Conservation (phyloP, 768 basidiomycete species). For the Lactarius evosmus region DNA sequence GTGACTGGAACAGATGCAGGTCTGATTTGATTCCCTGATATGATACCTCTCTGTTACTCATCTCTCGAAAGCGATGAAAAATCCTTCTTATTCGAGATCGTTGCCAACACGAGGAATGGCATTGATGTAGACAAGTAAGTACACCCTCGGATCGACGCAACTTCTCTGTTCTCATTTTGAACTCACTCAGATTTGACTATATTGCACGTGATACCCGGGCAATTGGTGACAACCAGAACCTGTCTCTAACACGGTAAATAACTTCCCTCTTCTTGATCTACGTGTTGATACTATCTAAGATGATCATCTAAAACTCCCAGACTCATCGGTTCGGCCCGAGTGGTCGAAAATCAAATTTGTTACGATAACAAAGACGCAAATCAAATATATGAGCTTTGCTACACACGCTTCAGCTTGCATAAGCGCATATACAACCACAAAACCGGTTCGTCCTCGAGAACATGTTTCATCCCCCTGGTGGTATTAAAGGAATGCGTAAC, state of each 20-base stretch:
- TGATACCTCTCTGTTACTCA: not conserved
- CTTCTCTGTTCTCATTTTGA: not conserved
- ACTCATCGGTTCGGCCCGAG: conserved; percentile 69
- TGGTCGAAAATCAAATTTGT: conserved; percentile 71
- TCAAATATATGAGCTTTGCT: conserved; percentile 69
- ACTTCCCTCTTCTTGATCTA: not conserved
- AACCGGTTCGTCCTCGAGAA: conserved; percentile 44
- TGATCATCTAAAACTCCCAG: conserved; percentile 37
- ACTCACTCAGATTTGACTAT: conserved; percentile 65
- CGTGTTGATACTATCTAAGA: not conserved
- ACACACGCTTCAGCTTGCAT: conserved; percentile 74
- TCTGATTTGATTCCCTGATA: conserved; percentile 28
- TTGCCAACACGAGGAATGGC: conserved; percentile 77
- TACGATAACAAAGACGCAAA: conserved; percentile 82
- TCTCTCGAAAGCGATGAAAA: conserved; percentile 44
- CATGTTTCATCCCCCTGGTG: not conserved
- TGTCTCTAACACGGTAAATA: conserved; percentile 46
- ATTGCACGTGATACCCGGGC: conserved; percentile 72
- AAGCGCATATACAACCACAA: conserved; percentile 84
- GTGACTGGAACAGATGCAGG: conserved; percentile 51
- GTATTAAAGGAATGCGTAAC: not conserved
- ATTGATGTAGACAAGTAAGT: conserved; percentile 83
- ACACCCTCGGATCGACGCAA: not conserved
- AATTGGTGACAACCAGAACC: conserved; percentile 59
- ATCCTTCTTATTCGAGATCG: conserved; percentile 77